Conservation (phyloP, 1,284 basidiomycete species). For the Malassezia pachydermatis region DNA sequence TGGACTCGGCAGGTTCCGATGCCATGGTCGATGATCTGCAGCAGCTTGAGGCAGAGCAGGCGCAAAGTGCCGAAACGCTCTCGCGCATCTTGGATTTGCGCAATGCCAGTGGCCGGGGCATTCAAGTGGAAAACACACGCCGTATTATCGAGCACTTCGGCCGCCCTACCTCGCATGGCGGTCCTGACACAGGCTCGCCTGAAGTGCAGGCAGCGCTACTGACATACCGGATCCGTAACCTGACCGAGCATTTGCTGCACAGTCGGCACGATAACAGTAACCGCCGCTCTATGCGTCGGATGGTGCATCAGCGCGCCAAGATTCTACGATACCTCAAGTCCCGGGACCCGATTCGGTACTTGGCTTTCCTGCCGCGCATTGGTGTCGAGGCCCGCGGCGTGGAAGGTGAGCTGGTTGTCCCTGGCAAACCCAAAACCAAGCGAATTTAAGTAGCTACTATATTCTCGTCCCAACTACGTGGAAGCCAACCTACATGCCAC, state of each 20-base stretch:
- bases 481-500: constrained; percentile 15
- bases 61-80: constrained; percentile 58
- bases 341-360: constrained; percentile 62
- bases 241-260: constrained; percentile 62
- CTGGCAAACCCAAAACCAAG: constrained; percentile 35
- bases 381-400: constrained; percentile 69
- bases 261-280: constrained; percentile 71
- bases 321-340: constrained; percentile 70
- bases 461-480: constrained; percentile 5
- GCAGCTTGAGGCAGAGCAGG: constrained; percentile 50
- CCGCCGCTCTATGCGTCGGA: constrained; percentile 60
- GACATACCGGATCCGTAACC: constrained; percentile 72
- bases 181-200: constrained; percentile 67
- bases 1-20: constrained; percentile 25
- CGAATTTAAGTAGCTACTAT: constrained; percentile 14
- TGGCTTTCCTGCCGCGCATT: constrained; percentile 61
- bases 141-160: constrained; percentile 74
- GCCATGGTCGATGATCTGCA: constrained; percentile 10
- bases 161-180: constrained; percentile 50
- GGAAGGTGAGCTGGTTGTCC: constrained; percentile 66
- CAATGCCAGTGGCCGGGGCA: constrained; percentile 72
- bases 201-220: constrained; percentile 83
- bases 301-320: constrained; percentile 73
- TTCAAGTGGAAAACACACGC: constrained; percentile 73
- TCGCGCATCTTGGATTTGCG: constrained; percentile 68